A percentile compares a stretch with the other conserved stretches of the same genome.
phyloP scores from a whole-genome alignment of 352 stramenopile species.

The Phytophthora sp. region DNA sequence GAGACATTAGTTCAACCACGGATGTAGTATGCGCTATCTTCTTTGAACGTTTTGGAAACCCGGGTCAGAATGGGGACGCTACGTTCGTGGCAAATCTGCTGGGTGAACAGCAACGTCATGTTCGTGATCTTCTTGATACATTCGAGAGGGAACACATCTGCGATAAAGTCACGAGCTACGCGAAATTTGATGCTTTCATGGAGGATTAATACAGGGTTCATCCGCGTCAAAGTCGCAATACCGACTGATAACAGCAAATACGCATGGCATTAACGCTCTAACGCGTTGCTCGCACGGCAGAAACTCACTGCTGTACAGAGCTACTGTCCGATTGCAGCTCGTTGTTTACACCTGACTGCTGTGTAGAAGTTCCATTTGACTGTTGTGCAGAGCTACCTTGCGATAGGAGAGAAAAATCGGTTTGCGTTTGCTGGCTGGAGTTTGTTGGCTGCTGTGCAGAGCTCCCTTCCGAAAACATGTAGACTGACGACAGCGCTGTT shows the following conservation, averaged over 20 bases:
- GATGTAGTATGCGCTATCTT: slow-evolving; percentile 11
- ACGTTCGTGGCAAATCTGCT: slow-evolving; percentile 20
- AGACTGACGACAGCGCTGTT: slow-evolving; percentile 30
- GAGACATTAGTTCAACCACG: slow-evolving; percentile 4
- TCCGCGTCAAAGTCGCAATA: no score
- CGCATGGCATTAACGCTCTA: slow-evolving; percentile 2
- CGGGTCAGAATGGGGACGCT: slow-evolving; percentile 9
- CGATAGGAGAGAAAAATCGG: slow-evolving; percentile 10
- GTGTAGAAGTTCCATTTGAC: neutral
- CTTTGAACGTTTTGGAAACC: slow-evolving; percentile 15
- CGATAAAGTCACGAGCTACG: neutral
- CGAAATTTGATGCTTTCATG: no score
- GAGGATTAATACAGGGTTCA: no score
- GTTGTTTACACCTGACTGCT: neutral
- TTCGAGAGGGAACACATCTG: slow-evolving; percentile 10
- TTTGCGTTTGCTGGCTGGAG: neutral
- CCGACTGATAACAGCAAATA: no score
- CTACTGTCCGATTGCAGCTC: neutral
- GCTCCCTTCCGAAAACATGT: slow-evolving; percentile 19
- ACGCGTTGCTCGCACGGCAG: no score
- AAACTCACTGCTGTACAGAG: neutral
- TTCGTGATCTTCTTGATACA: slow-evolving; percentile 4
- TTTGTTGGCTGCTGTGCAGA: slow-evolving; percentile 3
- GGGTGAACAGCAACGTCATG: slow-evolving; percentile 12
- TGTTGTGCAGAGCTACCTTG: neutral